Percentiles rank a stretch among this genome's conserved stretches.
These are phyloP conservation scores for Arabidopsis suecica DNA, from an alignment of 345 rosid genomes.

Conservation along the genomic window DNA sequence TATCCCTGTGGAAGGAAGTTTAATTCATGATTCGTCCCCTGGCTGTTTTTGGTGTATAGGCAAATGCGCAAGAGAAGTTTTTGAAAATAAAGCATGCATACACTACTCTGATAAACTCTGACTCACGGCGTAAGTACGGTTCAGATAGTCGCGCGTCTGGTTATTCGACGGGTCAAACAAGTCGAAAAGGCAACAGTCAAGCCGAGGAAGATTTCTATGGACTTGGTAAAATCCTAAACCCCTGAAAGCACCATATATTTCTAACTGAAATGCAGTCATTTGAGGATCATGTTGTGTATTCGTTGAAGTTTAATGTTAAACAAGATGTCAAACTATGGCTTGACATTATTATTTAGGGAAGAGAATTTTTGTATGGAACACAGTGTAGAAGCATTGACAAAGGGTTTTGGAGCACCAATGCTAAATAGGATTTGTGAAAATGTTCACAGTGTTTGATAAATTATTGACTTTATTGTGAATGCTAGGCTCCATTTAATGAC, in stretches of 20 bases:
- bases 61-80: slow-evolving; percentile 75
- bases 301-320: not conserved
- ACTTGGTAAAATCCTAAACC: slow-evolving; percentile 62
- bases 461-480: not conserved
- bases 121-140: slow-evolving; percentile 60
- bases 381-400: not conserved
- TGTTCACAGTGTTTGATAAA: not conserved
- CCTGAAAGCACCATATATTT: not conserved
- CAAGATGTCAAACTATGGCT: slow-evolving; percentile 15
- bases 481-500: not conserved
- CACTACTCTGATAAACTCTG: slow-evolving; percentile 71
- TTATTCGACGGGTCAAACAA: slow-evolving; percentile 58
- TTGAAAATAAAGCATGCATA: slow-evolving; percentile 57
- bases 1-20: not conserved
- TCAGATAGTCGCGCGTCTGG: slow-evolving; percentile 61
- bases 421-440: slow-evolving; percentile 2
- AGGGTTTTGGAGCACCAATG: not conserved
- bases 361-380: not conserved
- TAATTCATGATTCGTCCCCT: not conserved
- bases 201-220: slow-evolving; percentile 90
- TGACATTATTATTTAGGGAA: slow-evolving; percentile 1
- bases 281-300: not conserved
- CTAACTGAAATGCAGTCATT: slow-evolving; percentile 4
- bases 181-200: slow-evolving; percentile 42
- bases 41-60: slow-evolving; percentile 50